Conservation (phyloP, 345 rosid species). For the Microthlaspi erraticum region DNA sequence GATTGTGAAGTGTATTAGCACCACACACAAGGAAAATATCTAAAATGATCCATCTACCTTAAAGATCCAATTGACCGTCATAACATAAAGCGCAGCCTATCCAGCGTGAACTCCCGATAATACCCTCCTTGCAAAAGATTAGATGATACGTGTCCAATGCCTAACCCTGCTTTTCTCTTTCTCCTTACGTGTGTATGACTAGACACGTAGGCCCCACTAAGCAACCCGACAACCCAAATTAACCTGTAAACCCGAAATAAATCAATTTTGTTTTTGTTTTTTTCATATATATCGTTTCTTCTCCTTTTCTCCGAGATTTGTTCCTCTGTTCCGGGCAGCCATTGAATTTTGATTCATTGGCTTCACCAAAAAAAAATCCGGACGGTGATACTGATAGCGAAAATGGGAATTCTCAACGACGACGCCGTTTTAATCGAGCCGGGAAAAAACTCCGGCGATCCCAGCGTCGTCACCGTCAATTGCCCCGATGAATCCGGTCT, state of each 20-base stretch:
- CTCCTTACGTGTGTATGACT: conserved; percentile 45
- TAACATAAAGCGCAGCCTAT: conserved; percentile 11
- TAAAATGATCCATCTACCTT: conserved; percentile 37
- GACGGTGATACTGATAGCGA: conserved; percentile 4
- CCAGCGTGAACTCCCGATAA: neutral
- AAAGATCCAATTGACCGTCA: conserved; percentile 35
- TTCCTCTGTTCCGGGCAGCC: conserved; percentile 19
- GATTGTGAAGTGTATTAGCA: too few relatives aligned
- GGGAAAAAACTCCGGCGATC: conserved; percentile 48
- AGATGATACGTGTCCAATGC: conserved; percentile 43
- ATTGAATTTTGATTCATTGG: conserved; percentile 25
- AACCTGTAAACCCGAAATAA: neutral
- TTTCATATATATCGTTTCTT: neutral
- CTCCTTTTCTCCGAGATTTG: conserved; percentile 4
- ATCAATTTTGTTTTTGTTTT: neutral
- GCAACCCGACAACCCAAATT: too few relatives aligned
- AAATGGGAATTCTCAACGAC: conserved; percentile 63
- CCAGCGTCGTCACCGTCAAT: conserved; percentile 66
- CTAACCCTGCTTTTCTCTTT: conserved; percentile 27
- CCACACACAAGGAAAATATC: conserved; percentile 8
- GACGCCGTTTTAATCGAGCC: conserved; percentile 66
- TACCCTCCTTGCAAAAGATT: conserved; percentile 2
- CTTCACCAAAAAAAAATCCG: neutral
- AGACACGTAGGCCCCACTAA: conserved; percentile 39
- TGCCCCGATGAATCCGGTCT: too few relatives aligned